Evolutionary conservation across 2,329 filamentous ascomycete genomes (phyloP), one percentile per base, ranked within the genome.

Genomic region (Cladosporium austrohemisphaericum): DNA sequence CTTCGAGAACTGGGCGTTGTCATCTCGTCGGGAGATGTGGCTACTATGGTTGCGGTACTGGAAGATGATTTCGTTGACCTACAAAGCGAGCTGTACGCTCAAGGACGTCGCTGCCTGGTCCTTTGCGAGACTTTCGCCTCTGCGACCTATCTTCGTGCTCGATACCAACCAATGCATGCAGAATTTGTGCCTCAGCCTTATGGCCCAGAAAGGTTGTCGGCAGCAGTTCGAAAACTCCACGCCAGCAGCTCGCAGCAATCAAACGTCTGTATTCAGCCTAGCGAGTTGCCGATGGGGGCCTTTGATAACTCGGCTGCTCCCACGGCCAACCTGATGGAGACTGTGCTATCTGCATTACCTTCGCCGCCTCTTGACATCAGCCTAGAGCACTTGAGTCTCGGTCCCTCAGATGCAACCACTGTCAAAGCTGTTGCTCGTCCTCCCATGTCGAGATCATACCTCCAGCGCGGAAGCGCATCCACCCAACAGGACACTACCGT

Each of bases 51-150:
- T 20, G 25, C 28, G n/a, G 11, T 45, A 22, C 20, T 26, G 7
- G 41, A 45, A 26, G 41, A 45, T 5, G 19, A 45, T 7, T 35
- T 45, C 20, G 22, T 13, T 20, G n/a, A 26, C 10, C 9, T 18
- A 11, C 20, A 9, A 11, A 13, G 5, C n/a, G 22, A 28, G 1
- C n/a, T 10, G 1, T n/a, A 26, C 4, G 18, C 29, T 18, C 9
- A 14, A 8, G 22, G n/a, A 14, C 31, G 26, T 16, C 41, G 22
- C 22, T 45, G 29, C 29, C 41, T 45, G 14, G 29, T 45, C 5
- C 41, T 45, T n/a, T 45, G 41, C 31, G 22, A 35, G 8, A 35
- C 41, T 1, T 45, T 45, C 13, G 41, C 41, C 20, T 45, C 41
- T 5, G 41, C 41, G n/a, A 23, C 41, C 18, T 31, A 31, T 13